Evolutionary conservation across 2,329 filamentous ascomycete species (phyloP), one percentile per base, ranked within the genome.

Genomic region (Purpureocillium takamizusanense): DNA sequence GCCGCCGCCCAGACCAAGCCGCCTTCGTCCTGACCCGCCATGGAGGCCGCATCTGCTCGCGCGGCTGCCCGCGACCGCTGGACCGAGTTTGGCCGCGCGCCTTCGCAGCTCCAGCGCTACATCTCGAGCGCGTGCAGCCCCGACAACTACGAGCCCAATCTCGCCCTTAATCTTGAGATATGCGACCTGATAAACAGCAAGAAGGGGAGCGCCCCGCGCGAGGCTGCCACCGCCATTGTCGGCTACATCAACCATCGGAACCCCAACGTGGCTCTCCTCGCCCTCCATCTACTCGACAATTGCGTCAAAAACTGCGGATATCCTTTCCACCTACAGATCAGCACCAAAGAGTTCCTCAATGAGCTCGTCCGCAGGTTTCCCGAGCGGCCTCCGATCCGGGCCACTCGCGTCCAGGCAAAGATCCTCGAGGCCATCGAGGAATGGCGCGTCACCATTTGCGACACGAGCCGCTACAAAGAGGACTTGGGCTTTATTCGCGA

Each of bases 301-400:
- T 97, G 92, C 63, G 92, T 97, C 63, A 98, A 98, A 72, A 98
- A 98, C 67, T 98, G 92, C 73, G 92, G 92, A 52, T 98, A 98
- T 60, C 89, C 92, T 1, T 98, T 98, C 63, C 92, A 98, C 57
- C 79, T 98, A 42, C 92, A 98, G 64, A 95, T 98, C 58, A 89
- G 86, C 62, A 97, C 92, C 50, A 98, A 98, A 62, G 92, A 98
- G 56, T 98, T 98, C 53, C 79, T 98, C 52, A 98, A 98, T 65
- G 92, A 98, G 68, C 80, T 98, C 43, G 92, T 98, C 44, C 81
- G 92, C 49, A 78, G 92, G 48, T 98, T 98, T 55, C 92, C 92
- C 35, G 92, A 98, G 65, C 77, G 90, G 17, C 92, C 92, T 33
- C 88, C 90, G 2, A 74, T 92, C 44, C 84, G 92, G 43, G 72